phyloP scores from a whole-genome alignment of 1,284 basidiomycete genomes.

The Irpex sp. region DNA sequence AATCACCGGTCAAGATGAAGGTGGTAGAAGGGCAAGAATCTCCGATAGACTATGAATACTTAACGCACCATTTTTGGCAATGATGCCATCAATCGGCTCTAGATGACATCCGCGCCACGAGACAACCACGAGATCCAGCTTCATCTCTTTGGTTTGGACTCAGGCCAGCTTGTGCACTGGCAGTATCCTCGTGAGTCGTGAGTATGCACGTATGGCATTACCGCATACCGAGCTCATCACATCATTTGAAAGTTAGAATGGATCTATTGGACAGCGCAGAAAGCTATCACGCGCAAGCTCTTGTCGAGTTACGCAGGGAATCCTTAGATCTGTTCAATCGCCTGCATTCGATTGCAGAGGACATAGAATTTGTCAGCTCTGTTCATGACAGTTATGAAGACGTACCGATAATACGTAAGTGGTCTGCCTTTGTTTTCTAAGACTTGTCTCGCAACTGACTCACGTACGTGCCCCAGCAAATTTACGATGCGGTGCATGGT shows the following conservation, averaged over 20 bases:
- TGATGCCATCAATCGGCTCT: background rate
- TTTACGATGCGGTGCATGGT: slow-evolving; percentile 94
- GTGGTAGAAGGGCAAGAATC: background rate
- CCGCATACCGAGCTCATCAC: no score
- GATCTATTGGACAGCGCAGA: background rate
- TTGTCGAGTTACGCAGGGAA: slow-evolving; percentile 57
- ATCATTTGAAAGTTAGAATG: no score
- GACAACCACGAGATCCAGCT: no score
- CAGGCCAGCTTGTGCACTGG: no score
- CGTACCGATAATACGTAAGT: slow-evolving; percentile 67
- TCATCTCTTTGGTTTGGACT: no score
- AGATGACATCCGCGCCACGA: background rate
- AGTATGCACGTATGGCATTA: no score
- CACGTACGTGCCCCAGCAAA: slow-evolving; percentile 57
- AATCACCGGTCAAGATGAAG: background rate
- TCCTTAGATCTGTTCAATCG: slow-evolving; percentile 81
- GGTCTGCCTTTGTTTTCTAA: background rate
- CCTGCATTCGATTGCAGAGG: slow-evolving; percentile 80
- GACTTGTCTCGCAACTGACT: background rate
- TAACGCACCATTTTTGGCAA: background rate
- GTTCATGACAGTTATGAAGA: slow-evolving; percentile 55
- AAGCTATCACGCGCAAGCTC: slow-evolving; percentile 21
- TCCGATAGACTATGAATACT: background rate
- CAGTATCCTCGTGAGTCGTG: no score
- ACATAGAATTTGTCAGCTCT: slow-evolving; percentile 64